Conservation (phyloP, 192 early-diverging fungal genomes). For the Umbelopsis sp. region DNA sequence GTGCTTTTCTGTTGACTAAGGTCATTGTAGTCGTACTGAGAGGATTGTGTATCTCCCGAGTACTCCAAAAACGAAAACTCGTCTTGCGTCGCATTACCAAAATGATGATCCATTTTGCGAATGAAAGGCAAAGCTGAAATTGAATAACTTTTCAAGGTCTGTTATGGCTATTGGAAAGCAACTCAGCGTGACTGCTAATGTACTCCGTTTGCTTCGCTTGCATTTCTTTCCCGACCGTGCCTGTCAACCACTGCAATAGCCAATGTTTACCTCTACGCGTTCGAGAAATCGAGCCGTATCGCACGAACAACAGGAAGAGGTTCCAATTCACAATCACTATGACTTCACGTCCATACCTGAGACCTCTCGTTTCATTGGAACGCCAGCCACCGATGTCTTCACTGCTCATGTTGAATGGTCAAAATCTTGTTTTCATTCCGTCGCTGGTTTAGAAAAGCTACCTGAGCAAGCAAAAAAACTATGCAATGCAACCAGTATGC, state of each 20-base stretch:
- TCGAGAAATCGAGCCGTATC: constrained; percentile 14
- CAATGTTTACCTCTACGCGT: constrained; percentile 16
- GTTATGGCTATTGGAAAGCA: neutral
- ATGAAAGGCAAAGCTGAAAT: neutral
- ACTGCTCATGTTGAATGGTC: constrained; percentile 9
- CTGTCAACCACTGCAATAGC: neutral
- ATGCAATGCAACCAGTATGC: neutral
- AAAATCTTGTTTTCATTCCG: constrained; percentile 12
- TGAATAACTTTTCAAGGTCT: neutral
- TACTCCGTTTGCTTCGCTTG: neutral
- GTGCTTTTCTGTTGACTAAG: constrained; percentile 45
- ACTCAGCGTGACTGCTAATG: neutral
- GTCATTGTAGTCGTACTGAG: constrained; percentile 69
- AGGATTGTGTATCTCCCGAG: constrained; percentile 58
- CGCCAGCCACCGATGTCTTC: neutral
- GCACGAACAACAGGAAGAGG: neutral
- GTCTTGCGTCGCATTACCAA: constrained; percentile 40
- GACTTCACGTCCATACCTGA: constrained; percentile 9
- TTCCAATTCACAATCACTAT: neutral
- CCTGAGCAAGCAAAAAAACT: neutral
- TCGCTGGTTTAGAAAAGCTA: neutral
- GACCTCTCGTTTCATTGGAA: constrained; percentile 4
- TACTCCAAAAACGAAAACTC: constrained; percentile 62
- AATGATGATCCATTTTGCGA: constrained; percentile 30
- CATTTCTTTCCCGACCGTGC: neutral